Percentiles rank a stretch among this genome's conserved stretches.
phyloP scores from a whole-genome alignment of 106 monocot species.

The Narthecium ossifragum region DNA sequence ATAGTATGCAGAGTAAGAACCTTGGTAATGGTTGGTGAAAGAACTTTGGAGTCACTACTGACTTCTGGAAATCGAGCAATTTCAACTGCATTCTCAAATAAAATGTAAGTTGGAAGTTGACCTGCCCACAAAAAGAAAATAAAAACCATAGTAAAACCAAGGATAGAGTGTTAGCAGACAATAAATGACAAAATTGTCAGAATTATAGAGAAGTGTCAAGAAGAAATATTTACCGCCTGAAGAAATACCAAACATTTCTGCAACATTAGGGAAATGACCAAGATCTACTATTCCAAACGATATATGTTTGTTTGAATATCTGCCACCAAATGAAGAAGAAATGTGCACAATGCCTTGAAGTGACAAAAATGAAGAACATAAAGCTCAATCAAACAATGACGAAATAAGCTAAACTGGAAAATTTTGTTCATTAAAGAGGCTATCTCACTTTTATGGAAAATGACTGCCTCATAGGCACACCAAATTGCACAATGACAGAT shows the following conservation, averaged over 20 bases:
- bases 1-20: constrained; percentile 16
- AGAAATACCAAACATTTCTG: constrained; percentile 80
- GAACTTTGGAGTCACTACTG: constrained; percentile 25
- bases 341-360: no score
- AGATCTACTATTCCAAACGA: constrained; percentile 91
- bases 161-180: no score
- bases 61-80: constrained; percentile 60
- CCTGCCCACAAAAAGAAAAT: constrained; percentile 14
- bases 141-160: not conserved
- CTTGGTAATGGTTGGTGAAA: constrained; percentile 55
- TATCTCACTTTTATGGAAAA: no score
- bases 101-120: constrained; percentile 73
- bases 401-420: no score
- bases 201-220: not conserved
- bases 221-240: constrained; percentile 37
- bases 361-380: no score
- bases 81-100: constrained; percentile 81
- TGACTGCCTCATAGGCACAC: no score
- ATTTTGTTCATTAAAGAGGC: no score
- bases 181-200: no score
- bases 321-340: constrained; percentile 19
- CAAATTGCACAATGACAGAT: no score
- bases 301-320: constrained; percentile 84
- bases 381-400: no score
- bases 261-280: constrained; percentile 91